Evolutionary conservation across 2,329 filamentous ascomycete species (phyloP).

Genomic region (Akanthomyces muscarius): DNA sequence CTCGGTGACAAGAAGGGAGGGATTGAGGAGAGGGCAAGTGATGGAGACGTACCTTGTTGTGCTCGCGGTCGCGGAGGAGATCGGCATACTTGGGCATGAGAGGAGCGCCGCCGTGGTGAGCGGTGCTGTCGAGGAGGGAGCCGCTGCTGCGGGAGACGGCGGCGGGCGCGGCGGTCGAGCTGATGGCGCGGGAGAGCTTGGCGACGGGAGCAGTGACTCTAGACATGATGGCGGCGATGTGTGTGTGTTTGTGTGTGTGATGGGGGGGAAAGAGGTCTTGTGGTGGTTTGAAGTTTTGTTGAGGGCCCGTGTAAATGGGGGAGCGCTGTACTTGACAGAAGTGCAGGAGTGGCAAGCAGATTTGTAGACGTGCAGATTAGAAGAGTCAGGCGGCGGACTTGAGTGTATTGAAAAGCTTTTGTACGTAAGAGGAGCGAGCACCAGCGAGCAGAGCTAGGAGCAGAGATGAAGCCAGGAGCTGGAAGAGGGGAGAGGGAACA

Average conservation of each 20-base stretch:
- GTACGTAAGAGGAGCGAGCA: not conserved
- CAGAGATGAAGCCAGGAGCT: too few species aligned
- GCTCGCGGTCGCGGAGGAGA: slow-evolving; percentile 37
- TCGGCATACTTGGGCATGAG: slow-evolving; percentile 48
- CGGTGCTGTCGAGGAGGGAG: slow-evolving; percentile 32
- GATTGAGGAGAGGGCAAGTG: not conserved
- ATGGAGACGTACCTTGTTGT: slow-evolving; percentile 40
- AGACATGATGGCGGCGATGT: slow-evolving; percentile 37
- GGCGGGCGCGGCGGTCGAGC: slow-evolving; percentile 33
- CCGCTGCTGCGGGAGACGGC: slow-evolving; percentile 32
- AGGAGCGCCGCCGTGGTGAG: slow-evolving; percentile 34
- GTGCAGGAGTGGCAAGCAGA: too few species aligned
- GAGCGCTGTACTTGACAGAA: not conserved
- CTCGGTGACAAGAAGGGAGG: slow-evolving; percentile 3
- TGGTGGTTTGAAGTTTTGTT: not conserved
- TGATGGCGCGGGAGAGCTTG: slow-evolving; percentile 46
- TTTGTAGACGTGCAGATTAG: not conserved
- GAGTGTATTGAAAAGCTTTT: not conserved
- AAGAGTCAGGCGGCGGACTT: not conserved
- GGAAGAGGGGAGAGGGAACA: not conserved
- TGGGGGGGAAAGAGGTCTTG: not conserved
- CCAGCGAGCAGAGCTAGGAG: not conserved
- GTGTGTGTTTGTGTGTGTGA: not conserved
- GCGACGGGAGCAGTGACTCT: slow-evolving; percentile 46
- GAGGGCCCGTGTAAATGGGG: not conserved